These are phyloP conservation scores for Claviceps lovelessii DNA, from an alignment of 2,329 filamentous ascomycete species.

Conservation along the genomic window DNA sequence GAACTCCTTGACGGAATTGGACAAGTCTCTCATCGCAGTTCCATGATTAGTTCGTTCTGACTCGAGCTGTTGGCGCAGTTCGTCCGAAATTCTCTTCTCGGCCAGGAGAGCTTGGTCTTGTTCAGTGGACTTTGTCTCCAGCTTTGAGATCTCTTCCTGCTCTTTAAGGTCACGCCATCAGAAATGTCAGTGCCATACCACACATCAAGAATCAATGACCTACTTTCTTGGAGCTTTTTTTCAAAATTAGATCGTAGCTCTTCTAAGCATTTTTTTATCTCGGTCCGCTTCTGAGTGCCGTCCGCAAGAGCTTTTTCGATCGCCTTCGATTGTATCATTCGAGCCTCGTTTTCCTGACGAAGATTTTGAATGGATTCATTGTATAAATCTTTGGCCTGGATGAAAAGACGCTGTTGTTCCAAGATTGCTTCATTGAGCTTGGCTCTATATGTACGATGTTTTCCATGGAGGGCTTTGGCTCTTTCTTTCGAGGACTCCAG, in stretches of 20 bases:
- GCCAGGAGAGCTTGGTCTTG: constrained; percentile 8
- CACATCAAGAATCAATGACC: neutral
- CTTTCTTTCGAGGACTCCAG: constrained; percentile 13
- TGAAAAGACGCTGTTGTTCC: constrained; percentile 32
- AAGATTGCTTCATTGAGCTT: constrained; percentile 30
- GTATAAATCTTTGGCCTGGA: constrained; percentile 18
- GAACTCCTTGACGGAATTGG: neutral
- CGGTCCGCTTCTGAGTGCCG: constrained; percentile 18
- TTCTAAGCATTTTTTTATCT: constrained; percentile 17
- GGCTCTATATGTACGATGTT: constrained; percentile 19
- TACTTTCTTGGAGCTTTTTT: constrained; percentile 13
- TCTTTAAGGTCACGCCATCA: constrained; percentile 8
- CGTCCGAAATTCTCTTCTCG: constrained; percentile 1
- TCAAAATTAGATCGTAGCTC: constrained; percentile 12
- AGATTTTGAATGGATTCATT: constrained; percentile 21
- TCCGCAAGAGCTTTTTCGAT: constrained; percentile 16
- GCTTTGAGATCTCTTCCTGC: constrained; percentile 11
- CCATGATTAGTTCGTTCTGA: neutral
- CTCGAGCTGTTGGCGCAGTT: neutral
- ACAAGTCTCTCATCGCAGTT: neutral
- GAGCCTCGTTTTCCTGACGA: constrained; percentile 16
- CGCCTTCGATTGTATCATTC: constrained; percentile 9
- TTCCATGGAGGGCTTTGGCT: constrained; percentile 16
- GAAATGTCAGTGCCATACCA: neutral
- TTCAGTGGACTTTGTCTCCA: constrained; percentile 10